phyloP scores from a whole-genome alignment of 2,329 filamentous ascomycete species.

The Colletotrichum echinochloae region DNA sequence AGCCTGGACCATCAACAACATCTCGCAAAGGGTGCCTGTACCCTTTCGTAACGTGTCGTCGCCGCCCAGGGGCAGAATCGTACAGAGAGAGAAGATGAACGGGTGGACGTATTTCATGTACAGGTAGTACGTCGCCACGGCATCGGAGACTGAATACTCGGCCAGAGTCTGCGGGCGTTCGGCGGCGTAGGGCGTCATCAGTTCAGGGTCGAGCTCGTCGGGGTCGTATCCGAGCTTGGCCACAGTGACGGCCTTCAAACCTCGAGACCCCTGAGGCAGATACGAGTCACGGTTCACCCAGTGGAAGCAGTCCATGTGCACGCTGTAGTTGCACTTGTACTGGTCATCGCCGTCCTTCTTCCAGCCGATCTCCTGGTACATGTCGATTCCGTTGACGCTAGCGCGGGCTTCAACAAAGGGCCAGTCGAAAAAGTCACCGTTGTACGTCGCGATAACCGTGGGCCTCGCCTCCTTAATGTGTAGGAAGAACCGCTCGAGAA shows the following conservation, averaged over 20 bases:
- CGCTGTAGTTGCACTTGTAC: constrained; percentile 95
- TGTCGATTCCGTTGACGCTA: constrained; percentile 95
- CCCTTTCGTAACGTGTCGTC: constrained; percentile 95
- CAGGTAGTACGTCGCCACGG: constrained; percentile 97
- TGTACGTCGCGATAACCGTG: constrained; percentile 99
- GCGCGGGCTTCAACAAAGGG: constrained; percentile 95
- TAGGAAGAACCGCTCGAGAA: constrained; percentile 92
- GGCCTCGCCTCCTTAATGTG: constrained; percentile 95
- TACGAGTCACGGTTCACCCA: constrained; percentile 99
- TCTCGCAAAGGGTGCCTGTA: constrained; percentile 98
- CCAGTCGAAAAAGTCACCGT: constrained; percentile 99
- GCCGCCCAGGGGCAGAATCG: constrained; percentile 91
- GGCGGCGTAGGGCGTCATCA: constrained; percentile 93
- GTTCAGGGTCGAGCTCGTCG: constrained; percentile 94
- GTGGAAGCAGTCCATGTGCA: constrained; percentile 98
- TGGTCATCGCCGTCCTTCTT: constrained; percentile 95
- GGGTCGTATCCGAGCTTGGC: constrained; percentile 98
- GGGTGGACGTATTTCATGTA: constrained; percentile 99
- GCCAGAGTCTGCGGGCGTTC: constrained; percentile 94
- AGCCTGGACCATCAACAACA: constrained; percentile 98
- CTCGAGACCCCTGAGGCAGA: constrained; percentile 94
- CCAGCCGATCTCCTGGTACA: constrained; percentile 99
- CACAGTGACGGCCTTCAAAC: constrained; percentile 96
- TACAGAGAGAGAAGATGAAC: constrained; percentile 98
- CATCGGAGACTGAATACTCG: constrained; percentile 98